Conservation (phyloP, 345 rosid genomes). For the Ailanthus altissimus region DNA sequence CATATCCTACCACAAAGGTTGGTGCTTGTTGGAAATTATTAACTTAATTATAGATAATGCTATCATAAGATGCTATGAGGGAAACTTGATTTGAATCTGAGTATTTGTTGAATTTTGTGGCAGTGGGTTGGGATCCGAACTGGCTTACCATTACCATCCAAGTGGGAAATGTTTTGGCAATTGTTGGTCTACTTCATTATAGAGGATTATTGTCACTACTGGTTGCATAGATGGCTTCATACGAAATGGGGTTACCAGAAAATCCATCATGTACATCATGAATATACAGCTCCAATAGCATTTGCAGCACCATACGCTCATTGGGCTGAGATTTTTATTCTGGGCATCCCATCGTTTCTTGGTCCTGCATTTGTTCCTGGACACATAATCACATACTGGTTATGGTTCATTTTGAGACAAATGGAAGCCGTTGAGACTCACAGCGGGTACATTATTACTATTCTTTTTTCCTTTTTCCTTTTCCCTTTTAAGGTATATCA, state of each 20-base stretch:
- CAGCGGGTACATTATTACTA: slow-evolving; percentile 60
- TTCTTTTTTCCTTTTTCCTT: too few species aligned
- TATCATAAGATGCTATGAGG: too few species aligned
- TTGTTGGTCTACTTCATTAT: slow-evolving; percentile 63
- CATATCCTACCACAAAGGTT: slow-evolving; percentile 81
- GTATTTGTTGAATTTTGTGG: neutral
- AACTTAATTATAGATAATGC: too few species aligned
- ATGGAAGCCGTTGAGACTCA: slow-evolving; percentile 87
- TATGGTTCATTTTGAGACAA: slow-evolving; percentile 86
- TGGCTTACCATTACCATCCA: slow-evolving; percentile 72
- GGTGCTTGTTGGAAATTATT: neutral
- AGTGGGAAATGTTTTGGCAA: slow-evolving; percentile 63
- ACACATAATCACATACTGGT: slow-evolving; percentile 81
- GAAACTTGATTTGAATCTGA: too few species aligned
- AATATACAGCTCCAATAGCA: slow-evolving; percentile 72
- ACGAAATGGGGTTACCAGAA: slow-evolving; percentile 77
- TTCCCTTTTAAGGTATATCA: too few species aligned
- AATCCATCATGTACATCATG: slow-evolving; percentile 82
- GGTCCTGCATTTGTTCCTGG: slow-evolving; percentile 93
- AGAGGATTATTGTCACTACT: slow-evolving; percentile 78
- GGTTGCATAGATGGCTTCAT: slow-evolving; percentile 77
- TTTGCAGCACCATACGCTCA: slow-evolving; percentile 79
- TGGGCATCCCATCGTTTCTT: slow-evolving; percentile 78
- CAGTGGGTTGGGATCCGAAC: slow-evolving; percentile 69
- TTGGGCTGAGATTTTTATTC: slow-evolving; percentile 81